Conservation (phyloP, 768 basidiomycete genomes). For the Suillus luteus region DNA sequence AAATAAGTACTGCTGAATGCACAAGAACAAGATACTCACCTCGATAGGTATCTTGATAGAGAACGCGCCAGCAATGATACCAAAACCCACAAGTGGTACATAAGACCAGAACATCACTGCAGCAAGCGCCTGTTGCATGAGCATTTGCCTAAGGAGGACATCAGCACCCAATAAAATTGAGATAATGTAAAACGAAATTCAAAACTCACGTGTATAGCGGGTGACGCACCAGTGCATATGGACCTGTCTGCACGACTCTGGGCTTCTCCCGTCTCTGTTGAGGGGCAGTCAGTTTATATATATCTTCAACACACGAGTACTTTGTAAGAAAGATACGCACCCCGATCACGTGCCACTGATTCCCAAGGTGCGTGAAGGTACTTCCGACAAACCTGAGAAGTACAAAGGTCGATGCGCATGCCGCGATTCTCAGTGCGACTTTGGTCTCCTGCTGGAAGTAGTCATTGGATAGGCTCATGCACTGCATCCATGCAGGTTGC, state of each 20-base stretch:
- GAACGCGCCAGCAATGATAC: constrained; percentile 27
- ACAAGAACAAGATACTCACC: constrained; percentile 20
- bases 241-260: constrained; percentile 31
- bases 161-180: constrained; percentile 15
- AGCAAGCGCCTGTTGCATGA: neutral
- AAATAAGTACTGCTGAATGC: constrained; percentile 1
- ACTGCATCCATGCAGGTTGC: constrained; percentile 39
- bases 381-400: constrained; percentile 19
- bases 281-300: constrained; percentile 4
- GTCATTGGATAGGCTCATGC: constrained; percentile 28
- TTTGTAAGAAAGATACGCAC: constrained; percentile 17
- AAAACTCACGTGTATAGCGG: constrained; percentile 38
- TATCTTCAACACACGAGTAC: neutral
- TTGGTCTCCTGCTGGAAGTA: constrained; percentile 26
- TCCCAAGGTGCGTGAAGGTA: constrained; percentile 26
- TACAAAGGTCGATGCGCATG: constrained; percentile 29
- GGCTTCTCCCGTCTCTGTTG: constrained; percentile 33
- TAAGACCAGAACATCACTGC: constrained; percentile 33
- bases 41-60: constrained; percentile 38
- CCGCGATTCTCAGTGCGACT: constrained; percentile 25
- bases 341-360: constrained; percentile 35
- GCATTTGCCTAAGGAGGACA: neutral
- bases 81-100: constrained; percentile 31
- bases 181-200: constrained; percentile 8
- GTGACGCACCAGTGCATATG: constrained; percentile 40